Base-by-base conservation (phyloP, 805 yeast species). In the Kuraishia piskuri region DNA sequence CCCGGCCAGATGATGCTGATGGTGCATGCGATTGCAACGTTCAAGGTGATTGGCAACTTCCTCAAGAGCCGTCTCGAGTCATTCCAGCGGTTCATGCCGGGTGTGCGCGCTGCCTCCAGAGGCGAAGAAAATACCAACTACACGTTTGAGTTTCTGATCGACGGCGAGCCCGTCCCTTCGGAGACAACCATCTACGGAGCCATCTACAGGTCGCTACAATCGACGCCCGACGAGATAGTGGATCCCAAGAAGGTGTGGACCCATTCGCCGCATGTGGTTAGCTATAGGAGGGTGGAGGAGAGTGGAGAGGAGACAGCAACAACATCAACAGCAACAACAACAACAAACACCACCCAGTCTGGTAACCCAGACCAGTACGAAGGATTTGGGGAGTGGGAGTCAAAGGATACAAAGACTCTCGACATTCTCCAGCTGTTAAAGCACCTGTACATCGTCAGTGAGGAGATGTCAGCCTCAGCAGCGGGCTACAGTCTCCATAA, bases 161-260 rank as follows among this genome's bases (percentile, higher is more conserved):
- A 82, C 56, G 88, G 78, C 3, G 82, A 80, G 53, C 69, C 66
- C 0, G 72, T 88, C 24, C 84, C 89, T 2, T 72, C 72, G 44
- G 88, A 80, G 51, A 80, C 88, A 0, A 88, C 96, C 0, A 76
- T 89, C 2, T 87, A 83, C 66, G 94, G 94, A 1, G 91, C 90
- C 0, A 71, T 86, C 5, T 83, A 82, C 63, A 76, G 78, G 50
- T 68, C 79, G 2, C 63, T 77, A 14, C 76, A 78, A 61, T 51
- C 56, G 7, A 59, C 68, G 19, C 58, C 75, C 0, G 69, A 69
- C 26, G 72, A 70, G 46, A 61, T 62, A 22, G 72, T 80, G 24
- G 78, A 82, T 23, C 70, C 82, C 0, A 63, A 65, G 7, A 71
- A 63, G 50, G 70, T 89, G 19, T 88, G 95, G 92, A 63, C 71